phyloP scores from a whole-genome alignment of 2,329 filamentous ascomycete species.

The Cercospora berteroae region DNA sequence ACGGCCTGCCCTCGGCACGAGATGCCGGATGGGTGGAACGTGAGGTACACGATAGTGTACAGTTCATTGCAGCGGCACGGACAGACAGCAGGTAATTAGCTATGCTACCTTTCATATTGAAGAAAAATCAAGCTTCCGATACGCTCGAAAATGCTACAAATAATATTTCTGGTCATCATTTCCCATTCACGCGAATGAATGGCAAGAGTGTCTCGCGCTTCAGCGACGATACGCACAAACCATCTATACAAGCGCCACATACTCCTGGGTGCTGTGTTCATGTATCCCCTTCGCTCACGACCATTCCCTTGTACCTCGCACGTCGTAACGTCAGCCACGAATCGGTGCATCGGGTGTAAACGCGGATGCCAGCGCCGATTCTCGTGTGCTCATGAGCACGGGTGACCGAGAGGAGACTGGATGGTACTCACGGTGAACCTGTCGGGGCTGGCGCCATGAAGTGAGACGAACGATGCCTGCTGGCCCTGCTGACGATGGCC shows the following conservation, averaged over 20 bases:
- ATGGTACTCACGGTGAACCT: too few species aligned
- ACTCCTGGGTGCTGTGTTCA: neutral
- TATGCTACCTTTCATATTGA: neutral
- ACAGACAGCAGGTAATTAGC: neutral
- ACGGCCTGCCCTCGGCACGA: neutral
- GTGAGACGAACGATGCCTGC: neutral
- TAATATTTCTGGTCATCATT: neutral
- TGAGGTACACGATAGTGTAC: neutral
- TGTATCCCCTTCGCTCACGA: neutral
- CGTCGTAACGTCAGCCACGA: neutral
- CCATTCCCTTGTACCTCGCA: neutral
- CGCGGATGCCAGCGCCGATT: neutral
- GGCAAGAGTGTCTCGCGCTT: neutral
- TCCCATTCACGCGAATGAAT: neutral
- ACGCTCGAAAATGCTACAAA: neutral
- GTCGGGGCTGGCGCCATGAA: neutral
- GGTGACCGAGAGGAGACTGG: too few species aligned
- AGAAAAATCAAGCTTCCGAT: neutral
- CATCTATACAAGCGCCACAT: neutral
- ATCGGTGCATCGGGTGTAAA: neutral
- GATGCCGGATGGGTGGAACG: neutral
- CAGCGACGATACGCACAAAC: neutral
- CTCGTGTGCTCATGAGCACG: neutral
- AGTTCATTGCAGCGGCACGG: neutral
- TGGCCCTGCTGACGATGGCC: neutral